A percentile compares a stretch with the other conserved stretches of the same genome.
Conservation (phyloP, 75 land plant genomes). For the Pinus albicaulis region DNA sequence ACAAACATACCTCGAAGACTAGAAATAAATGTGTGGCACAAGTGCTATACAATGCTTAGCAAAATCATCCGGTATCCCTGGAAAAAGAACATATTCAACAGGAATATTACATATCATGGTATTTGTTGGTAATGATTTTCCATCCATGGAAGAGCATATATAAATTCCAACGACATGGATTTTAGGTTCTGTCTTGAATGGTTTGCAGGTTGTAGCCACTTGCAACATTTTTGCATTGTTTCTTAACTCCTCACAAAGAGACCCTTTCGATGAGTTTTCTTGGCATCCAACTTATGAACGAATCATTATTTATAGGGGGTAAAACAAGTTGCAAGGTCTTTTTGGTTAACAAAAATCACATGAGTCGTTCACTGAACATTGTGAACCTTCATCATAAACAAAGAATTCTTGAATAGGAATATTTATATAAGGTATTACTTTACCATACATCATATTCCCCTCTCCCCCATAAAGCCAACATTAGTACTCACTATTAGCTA, state of each 20-base stretch:
- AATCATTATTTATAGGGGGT: not conserved
- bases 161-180: slow-evolving; percentile 20
- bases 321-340: not conserved
- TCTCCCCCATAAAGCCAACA: not conserved
- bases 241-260: not conserved
- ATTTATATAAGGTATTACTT: not conserved
- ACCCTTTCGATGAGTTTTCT: not conserved
- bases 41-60: slow-evolving; percentile 66
- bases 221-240: not conserved
- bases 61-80: slow-evolving; percentile 87
- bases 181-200: slow-evolving; percentile 12
- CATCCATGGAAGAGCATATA: slow-evolving; percentile 6
- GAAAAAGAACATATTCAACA: slow-evolving; percentile 32
- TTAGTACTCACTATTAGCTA: not conserved
- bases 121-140: not conserved
- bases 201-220: slow-evolving; percentile 15
- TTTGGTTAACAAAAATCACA: not conserved
- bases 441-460: slow-evolving; percentile 4
- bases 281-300: not conserved
- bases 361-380: not conserved
- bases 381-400: not conserved
- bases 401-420: not conserved
- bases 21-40: slow-evolving; percentile 49
- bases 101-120: slow-evolving; percentile 8
- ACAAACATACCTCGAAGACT: slow-evolving; percentile 57